phyloP scores from a whole-genome alignment of 2,329 filamentous ascomycete genomes.

The Colletotrichum brevisporum region DNA sequence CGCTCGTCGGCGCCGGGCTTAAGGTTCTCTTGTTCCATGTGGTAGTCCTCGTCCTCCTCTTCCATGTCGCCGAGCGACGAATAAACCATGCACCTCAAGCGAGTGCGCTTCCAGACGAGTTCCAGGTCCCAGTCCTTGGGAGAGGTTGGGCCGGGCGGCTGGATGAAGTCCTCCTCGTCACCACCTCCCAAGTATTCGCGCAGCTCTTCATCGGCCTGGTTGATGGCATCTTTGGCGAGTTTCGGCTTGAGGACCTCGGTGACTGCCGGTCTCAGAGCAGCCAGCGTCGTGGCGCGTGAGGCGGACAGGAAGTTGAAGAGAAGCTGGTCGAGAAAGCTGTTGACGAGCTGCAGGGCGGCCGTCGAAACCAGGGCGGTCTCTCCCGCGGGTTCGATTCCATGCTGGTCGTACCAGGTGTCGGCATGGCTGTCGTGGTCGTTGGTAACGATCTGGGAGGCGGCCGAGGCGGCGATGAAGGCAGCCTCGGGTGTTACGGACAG shows the following conservation, averaged over 20 bases:
- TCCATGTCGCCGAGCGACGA: slow-evolving; percentile 97
- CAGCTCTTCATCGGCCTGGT: slow-evolving; percentile 87
- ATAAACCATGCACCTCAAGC: slow-evolving; percentile 97
- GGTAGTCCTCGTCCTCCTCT: slow-evolving; percentile 95
- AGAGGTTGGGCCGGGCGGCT: slow-evolving; percentile 65
- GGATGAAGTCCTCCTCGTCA: slow-evolving; percentile 79
- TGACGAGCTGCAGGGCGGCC: slow-evolving; percentile 82
- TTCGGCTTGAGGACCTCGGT: slow-evolving; percentile 90
- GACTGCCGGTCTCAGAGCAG: slow-evolving; percentile 84
- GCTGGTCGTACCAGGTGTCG: slow-evolving; percentile 77
- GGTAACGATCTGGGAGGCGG: slow-evolving; percentile 92
- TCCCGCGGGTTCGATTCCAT: slow-evolving; percentile 74
- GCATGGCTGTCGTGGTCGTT: slow-evolving; percentile 86
- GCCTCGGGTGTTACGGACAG: slow-evolving; percentile 80
- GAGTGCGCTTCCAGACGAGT: slow-evolving; percentile 92
- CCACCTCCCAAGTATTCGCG: slow-evolving; percentile 87
- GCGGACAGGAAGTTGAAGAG: slow-evolving; percentile 90
- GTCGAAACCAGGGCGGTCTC: slow-evolving; percentile 81
- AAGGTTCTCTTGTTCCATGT: slow-evolving; percentile 85
- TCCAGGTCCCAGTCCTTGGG: slow-evolving; percentile 87
- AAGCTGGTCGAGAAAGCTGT: slow-evolving; percentile 93
- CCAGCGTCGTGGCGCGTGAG: slow-evolving; percentile 83
- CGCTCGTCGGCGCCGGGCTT: slow-evolving; percentile 70
- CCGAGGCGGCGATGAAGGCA: slow-evolving; percentile 88
- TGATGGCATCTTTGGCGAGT: slow-evolving; percentile 86